phyloP scores from a whole-genome alignment of 2,329 filamentous ascomycete species.

The Ceratocystis lukuohia region DNA sequence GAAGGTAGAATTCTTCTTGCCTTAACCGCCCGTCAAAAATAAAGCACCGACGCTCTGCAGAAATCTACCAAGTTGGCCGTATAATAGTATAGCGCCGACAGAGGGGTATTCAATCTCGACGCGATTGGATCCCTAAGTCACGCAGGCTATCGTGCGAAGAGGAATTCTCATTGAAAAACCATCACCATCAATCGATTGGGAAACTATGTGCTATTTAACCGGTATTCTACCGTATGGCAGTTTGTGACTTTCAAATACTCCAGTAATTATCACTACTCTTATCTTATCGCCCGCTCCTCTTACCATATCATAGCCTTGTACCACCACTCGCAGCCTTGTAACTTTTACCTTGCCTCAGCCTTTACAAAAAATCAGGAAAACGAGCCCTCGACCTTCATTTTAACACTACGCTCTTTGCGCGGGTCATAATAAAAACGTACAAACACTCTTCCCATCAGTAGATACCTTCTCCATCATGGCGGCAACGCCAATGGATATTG shows the following conservation, averaged over 20 bases:
- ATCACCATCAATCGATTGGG: no score
- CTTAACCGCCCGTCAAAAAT: no score
- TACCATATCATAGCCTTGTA: neutral
- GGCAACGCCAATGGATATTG: conserved; percentile 45
- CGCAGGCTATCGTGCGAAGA: no score
- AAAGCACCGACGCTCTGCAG: no score
- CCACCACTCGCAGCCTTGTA: neutral
- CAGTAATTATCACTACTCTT: neutral
- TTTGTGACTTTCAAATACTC: neutral
- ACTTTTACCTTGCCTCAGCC: neutral
- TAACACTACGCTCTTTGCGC: neutral
- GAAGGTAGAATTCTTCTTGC: no score
- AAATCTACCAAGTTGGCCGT: no score
- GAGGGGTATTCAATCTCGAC: no score
- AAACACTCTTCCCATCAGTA: neutral
- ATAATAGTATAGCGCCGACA: no score
- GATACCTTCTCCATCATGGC: conserved; percentile 29
- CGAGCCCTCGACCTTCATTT: neutral
- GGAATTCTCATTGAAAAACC: no score
- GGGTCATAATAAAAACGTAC: neutral
- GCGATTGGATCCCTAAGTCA: no score
- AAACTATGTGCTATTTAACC: no score
- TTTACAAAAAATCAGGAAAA: neutral
- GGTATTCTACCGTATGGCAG: neutral
- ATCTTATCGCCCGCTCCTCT: neutral